Base-by-base conservation (phyloP, 169 alveolate genomes). In the Eimeria zaria region DNA sequence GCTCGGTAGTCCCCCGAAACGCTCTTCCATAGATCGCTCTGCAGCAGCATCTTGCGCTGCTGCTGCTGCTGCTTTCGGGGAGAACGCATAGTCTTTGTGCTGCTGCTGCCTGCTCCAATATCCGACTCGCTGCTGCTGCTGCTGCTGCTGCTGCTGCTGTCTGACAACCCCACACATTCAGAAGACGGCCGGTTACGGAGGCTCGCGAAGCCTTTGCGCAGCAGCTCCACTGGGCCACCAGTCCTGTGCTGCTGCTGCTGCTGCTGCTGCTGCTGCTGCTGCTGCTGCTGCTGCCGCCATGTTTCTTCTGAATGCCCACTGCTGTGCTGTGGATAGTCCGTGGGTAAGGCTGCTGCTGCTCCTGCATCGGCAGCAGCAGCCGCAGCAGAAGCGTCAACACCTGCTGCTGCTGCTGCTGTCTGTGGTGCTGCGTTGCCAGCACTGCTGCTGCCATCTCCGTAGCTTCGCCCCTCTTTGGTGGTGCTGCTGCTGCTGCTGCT, bases 71-170 rank as follows among this genome's bases (percentile, higher is more conserved):
- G 91, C 76, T 83, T 62, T 81, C 80, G 9, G 9, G 58, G 62
- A 1, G 76, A n/a, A 16, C 80, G 93, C 27, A n/a, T n/a, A n/a
- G 24, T 30, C 76, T 58, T 71, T 22, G 88, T 51, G 73, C 76
- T 51, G 93, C 81, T 85, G 80, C 93, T 30, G 27, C 62, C 93
- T 62, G 93, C 80, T 39, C 64, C 81, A 60, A 6, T 4, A 39
- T 53, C 73, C 14, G 53, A 81, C 36, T 30, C 80, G 93, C 80
- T 85, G 64, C 93, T 33, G 81, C 93, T 85, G 93, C 80, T 85
- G 93, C 80, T 85, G 64, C 93, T 33, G 81, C 93, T 85, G 93
- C 80, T 85, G 93, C 93, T 85, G 93, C 93, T 62, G 60, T 85
- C 93, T 36, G 76, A 30, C 46, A 60, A 1, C 3, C 67, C 80